Evolutionary conservation across 495 filamentous ascomycete genomes (phyloP).

Genomic region (Aspergillus ostianus): DNA sequence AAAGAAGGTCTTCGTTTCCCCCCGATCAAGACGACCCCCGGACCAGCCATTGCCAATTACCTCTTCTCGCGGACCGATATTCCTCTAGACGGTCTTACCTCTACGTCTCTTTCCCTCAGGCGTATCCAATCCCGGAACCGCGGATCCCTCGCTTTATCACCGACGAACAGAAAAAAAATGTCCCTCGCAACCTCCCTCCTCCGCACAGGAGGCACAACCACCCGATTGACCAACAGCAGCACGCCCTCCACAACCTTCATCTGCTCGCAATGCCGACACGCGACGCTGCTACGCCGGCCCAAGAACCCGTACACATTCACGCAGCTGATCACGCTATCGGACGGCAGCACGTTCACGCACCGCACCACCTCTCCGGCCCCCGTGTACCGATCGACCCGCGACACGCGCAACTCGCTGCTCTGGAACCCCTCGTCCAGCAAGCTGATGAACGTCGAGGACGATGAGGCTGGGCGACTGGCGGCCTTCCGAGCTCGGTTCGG

Average conservation of each 20-base stretch:
- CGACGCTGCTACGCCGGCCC: slow-evolving; percentile 83
- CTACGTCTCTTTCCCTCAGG: background rate
- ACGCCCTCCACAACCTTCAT: slow-evolving; percentile 40
- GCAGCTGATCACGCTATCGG: slow-evolving; percentile 89
- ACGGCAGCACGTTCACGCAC: slow-evolving; percentile 81
- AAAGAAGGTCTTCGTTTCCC: background rate
- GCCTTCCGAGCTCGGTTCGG: slow-evolving; percentile 86
- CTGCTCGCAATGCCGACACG: slow-evolving; percentile 64
- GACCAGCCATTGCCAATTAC: background rate
- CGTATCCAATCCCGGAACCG: background rate
- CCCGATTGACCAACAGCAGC: slow-evolving; percentile 14
- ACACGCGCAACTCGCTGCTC: slow-evolving; percentile 80
- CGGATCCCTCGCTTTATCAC: background rate
- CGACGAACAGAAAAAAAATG: slow-evolving; percentile 23
- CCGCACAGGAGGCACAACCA: slow-evolving; percentile 38
- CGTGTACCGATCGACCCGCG: slow-evolving; percentile 74
- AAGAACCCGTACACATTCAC: slow-evolving; percentile 95
- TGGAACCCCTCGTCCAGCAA: slow-evolving; percentile 85
- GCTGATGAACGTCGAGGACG: slow-evolving; percentile 83
- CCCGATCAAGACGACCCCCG: background rate
- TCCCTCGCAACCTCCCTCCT: slow-evolving; percentile 43
- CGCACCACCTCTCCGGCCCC: slow-evolving; percentile 84
- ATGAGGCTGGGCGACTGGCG: slow-evolving; percentile 87
- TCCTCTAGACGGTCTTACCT: background rate
- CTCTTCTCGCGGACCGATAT: background rate